Percentiles rank a stretch among this genome's conserved stretches.
These are phyloP conservation scores for Poa annua DNA, from an alignment of 176 grass and related monocot species.

Conservation along the genomic window DNA sequence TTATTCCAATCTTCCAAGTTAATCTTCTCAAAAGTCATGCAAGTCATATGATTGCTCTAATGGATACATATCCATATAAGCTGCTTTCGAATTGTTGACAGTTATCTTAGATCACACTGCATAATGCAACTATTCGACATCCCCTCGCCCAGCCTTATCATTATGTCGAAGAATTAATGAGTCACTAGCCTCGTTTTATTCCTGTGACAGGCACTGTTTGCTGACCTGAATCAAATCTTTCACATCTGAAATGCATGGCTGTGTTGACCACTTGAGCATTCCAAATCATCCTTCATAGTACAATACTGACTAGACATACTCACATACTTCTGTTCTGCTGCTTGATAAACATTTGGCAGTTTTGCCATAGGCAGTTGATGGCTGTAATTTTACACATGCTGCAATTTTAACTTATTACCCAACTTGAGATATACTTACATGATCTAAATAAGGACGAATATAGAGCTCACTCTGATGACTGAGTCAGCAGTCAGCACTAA, in stretches of 20 bases:
- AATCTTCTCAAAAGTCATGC: slow-evolving; percentile 1
- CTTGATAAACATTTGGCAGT: slow-evolving; percentile 12
- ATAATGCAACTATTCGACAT: slow-evolving; percentile 22
- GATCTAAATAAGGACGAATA: not conserved
- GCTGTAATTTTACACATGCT: too few species aligned
- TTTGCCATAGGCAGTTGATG: not conserved
- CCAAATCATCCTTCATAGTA: not conserved
- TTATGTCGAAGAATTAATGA: slow-evolving; percentile 2
- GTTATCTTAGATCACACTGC: slow-evolving; percentile 26
- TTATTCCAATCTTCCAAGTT: slow-evolving; percentile 22
- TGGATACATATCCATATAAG: not conserved
- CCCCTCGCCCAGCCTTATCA: not conserved
- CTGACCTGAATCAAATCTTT: not conserved
- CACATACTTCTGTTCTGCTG: not conserved
- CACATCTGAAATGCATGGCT: not conserved
- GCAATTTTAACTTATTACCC: not conserved
- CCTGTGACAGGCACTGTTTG: not conserved
- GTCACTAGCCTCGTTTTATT: not conserved
- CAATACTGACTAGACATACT: not conserved
- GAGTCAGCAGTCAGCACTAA: slow-evolving; percentile 11
- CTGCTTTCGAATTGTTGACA: not conserved
- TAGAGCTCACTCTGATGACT: slow-evolving; percentile 17
- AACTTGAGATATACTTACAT: not conserved
- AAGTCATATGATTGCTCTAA: slow-evolving; percentile 15
- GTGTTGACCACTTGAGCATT: slow-evolving; percentile 23